Evolutionary conservation across 768 basidiomycete genomes (phyloP).

Genomic region (Lactarius quietus): DNA sequence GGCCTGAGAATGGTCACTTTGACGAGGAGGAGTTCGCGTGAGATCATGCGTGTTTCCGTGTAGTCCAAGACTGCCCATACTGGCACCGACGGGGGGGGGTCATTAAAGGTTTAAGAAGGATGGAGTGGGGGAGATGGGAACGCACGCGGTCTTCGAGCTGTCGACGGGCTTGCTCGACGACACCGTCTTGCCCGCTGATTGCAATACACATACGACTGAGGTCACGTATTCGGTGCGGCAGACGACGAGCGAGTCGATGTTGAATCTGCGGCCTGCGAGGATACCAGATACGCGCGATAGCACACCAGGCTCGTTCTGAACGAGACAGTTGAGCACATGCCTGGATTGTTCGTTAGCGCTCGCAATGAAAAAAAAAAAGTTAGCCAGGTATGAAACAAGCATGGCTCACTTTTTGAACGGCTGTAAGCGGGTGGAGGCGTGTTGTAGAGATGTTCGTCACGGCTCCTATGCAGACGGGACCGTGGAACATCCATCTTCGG

Average conservation of each 20-base stretch:
- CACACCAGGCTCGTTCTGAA: slow-evolving; percentile 99
- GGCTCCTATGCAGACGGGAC: slow-evolving; percentile 88
- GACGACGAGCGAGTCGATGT: slow-evolving; percentile 97
- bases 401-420: slow-evolving; percentile 83
- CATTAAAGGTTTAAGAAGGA: too few species aligned
- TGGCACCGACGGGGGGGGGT: slow-evolving; percentile 64
- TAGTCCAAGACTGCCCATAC: slow-evolving; percentile 99
- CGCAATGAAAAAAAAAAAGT: background rate
- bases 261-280: slow-evolving; percentile 95
- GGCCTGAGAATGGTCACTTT: slow-evolving; percentile 97
- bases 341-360: slow-evolving; percentile 39
- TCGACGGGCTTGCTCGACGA: slow-evolving; percentile 93
- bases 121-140: slow-evolving; percentile 24
- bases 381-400: background rate
- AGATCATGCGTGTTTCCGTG: slow-evolving; percentile 86
- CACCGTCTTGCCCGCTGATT: slow-evolving; percentile 92
- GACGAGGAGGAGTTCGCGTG: slow-evolving; percentile 90
- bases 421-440: slow-evolving; percentile 85
- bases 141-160: slow-evolving; percentile 95
- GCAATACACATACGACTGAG: slow-evolving; percentile 98
- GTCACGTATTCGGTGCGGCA: slow-evolving; percentile 97
- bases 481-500: slow-evolving; percentile 84
- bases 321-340: slow-evolving; percentile 95
- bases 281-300: slow-evolving; percentile 97
- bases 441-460: slow-evolving; percentile 98